Base-by-base conservation (phyloP, 2,329 filamentous ascomycete genomes). In the Pestalotiopsis fici region DNA sequence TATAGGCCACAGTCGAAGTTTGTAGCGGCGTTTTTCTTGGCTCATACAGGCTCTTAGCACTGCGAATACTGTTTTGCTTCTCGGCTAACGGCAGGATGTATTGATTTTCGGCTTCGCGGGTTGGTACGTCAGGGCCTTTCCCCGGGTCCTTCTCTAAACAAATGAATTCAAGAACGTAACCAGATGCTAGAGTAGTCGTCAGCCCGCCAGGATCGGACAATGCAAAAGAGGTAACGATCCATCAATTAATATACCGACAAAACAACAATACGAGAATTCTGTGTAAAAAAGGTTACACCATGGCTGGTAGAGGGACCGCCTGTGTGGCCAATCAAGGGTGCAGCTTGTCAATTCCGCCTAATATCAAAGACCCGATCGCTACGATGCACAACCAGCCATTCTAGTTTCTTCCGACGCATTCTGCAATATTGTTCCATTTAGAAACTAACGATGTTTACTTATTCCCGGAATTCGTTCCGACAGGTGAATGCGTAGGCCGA, bases 201-300 rank as follows among this genome's bases (percentile, higher is more conserved):
- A 60, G 57, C 57, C 31, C 31, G 13, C 57, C 21, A 35, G 57
- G 57, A 57, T 57, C 28, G 31, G 27, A n/a, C 25, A 60, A 47
- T 31, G 23, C 59, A 59, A 59, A 13, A 56, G 43, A 75, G 57
- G 74, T 74, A 76, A 75, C 73, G 66, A 75, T 76, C 72, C 74
- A 74, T 75, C 66, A 59, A 71, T 75, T 76, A 76, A 76, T 76
- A 57, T 74, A 74, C 66, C 67, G 7, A 35, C 2, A 31, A 25
- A 35, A 37, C 18, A 35, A 25, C n/a, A 60, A 31, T 57, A 27
- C 23, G 55, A 57, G 55, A 57, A 57, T 11, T 57, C 13, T 25
- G 27, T 57, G 68, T 63, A 59, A 50, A 37, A 66, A 27, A 65
- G 62, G 28, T 64, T 50, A 67, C 60, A 69, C 68, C 60, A 68